Percentiles rank a stretch among this genome's conserved stretches.
These are phyloP conservation scores for Aspergillus sergii DNA, from an alignment of 2,329 filamentous ascomycete genomes.

Conservation along the genomic window DNA sequence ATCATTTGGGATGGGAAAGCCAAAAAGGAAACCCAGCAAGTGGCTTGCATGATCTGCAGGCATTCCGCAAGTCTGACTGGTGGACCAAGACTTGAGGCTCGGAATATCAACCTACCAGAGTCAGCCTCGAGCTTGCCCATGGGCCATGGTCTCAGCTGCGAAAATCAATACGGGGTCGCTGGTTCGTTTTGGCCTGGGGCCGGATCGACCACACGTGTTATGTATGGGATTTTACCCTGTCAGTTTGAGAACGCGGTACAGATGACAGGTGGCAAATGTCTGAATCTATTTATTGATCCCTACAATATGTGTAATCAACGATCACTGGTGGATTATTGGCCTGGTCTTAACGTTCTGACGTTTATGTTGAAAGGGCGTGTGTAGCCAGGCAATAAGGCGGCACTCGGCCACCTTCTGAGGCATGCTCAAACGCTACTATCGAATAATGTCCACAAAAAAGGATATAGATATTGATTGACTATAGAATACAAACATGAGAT, in stretches of 20 bases:
- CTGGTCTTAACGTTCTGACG: neutral
- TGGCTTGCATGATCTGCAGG: slow-evolving; percentile 12
- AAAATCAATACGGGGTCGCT: neutral
- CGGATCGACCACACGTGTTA: neutral
- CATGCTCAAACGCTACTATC: neutral
- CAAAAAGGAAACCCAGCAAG: neutral
- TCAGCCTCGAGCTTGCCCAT: slow-evolving; percentile 2
- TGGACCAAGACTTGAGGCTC: slow-evolving; percentile 12
- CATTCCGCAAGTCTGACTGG: slow-evolving; percentile 1
- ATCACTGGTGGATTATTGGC: neutral
- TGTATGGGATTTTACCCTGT: neutral
- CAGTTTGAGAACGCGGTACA: neutral
- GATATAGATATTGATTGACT: neutral
- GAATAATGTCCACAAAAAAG: neutral
- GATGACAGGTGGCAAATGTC: neutral
- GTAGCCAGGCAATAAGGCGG: neutral
- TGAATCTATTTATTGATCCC: neutral
- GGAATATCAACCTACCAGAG: neutral
- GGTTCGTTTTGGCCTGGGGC: neutral
- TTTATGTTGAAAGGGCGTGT: neutral
- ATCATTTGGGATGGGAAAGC: neutral
- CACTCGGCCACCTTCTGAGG: neutral
- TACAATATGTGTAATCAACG: neutral
- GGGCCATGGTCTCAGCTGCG: neutral
- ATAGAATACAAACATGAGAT: neutral